These are phyloP conservation scores for Suhomyces maxii DNA, from an alignment of 1,139 yeast genomes.

Conservation along the genomic window DNA sequence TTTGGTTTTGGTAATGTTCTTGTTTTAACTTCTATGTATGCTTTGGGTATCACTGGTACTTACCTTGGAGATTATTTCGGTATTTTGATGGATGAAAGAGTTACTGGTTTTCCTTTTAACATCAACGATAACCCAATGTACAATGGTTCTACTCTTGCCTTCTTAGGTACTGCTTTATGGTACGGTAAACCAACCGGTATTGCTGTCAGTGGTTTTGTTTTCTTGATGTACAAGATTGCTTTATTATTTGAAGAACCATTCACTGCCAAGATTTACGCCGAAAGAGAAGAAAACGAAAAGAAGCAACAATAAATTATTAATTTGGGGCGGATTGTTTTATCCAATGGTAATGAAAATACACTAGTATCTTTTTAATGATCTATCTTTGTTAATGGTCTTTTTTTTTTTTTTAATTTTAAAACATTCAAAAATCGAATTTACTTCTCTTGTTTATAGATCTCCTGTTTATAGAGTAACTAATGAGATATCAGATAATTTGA, in stretches of 20 bases:
- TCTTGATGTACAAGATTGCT: slow-evolving; percentile 80
- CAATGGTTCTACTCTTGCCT: slow-evolving; percentile 85
- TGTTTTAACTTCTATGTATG: slow-evolving; percentile 84
- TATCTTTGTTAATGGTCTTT: too few relatives aligned
- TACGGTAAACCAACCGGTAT: slow-evolving; percentile 90
- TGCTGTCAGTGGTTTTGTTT: slow-evolving; percentile 68
- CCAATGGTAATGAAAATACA: not conserved
- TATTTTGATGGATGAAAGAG: slow-evolving; percentile 85
- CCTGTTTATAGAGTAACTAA: too few relatives aligned
- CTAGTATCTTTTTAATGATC: not conserved
- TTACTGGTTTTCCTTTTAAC: slow-evolving; percentile 93
- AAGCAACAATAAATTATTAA: not conserved
- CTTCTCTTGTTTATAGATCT: too few relatives aligned
- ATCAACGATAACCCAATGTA: slow-evolving; percentile 94
- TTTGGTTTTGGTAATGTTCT: slow-evolving; percentile 76
- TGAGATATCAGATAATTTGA: too few relatives aligned
- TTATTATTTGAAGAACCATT: slow-evolving; percentile 92
- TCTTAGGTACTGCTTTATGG: slow-evolving; percentile 87
- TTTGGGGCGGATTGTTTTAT: too few relatives aligned
- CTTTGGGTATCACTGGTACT: slow-evolving; percentile 94
- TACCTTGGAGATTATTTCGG: slow-evolving; percentile 97
- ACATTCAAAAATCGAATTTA: too few relatives aligned
- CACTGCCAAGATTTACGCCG: slow-evolving; percentile 83
- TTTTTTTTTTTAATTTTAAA: too few relatives aligned
- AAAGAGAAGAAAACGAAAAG: slow-evolving; percentile 45